These are phyloP conservation scores for Neoarthrinium moseri DNA, from an alignment of 2,329 filamentous ascomycete species.

Conservation along the genomic window DNA sequence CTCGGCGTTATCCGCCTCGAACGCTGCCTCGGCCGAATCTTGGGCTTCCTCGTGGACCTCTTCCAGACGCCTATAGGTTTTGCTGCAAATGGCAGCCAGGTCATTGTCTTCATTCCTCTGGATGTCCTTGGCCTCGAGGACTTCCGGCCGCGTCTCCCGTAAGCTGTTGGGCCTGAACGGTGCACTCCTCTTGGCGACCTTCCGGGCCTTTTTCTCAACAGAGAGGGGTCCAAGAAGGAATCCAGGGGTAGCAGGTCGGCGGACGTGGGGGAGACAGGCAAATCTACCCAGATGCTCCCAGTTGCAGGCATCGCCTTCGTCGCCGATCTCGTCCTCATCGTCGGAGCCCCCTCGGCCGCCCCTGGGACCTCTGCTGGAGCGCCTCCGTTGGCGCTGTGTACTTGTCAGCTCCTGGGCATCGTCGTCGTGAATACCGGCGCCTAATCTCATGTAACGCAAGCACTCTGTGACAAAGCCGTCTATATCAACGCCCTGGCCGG, in stretches of 20 bases:
- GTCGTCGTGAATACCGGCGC: constrained; percentile 52
- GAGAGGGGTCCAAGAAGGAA: constrained; percentile 89
- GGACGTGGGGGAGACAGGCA: constrained; percentile 71
- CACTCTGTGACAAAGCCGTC: constrained; percentile 92
- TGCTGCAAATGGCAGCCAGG: constrained; percentile 73
- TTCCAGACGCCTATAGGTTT: constrained; percentile 65
- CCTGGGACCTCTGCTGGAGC: constrained; percentile 22
- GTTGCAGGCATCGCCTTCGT: constrained; percentile 75
- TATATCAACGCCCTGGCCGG: constrained; percentile 75
- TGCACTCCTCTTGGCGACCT: constrained; percentile 67
- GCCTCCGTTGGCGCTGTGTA: constrained; percentile 46
- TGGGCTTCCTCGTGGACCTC: constrained; percentile 46
- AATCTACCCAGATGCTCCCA: constrained; percentile 82
- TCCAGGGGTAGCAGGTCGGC: constrained; percentile 73
- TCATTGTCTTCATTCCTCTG: constrained; percentile 76
- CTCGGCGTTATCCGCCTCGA: constrained; percentile 45
- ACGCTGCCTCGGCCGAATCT: constrained; percentile 39
- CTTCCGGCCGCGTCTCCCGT: constrained; percentile 72
- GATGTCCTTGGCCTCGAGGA: constrained; percentile 73
- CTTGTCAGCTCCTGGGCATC: constrained; percentile 49
- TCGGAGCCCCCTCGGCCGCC: constrained; percentile 42
- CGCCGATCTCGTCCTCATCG: constrained; percentile 64
- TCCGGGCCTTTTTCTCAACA: constrained; percentile 79
- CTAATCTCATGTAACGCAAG: constrained; percentile 80
- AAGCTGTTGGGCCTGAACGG: constrained; percentile 68